phyloP scores from a whole-genome alignment of 1,284 basidiomycete species.

The Papiliotrema flavescens region DNA sequence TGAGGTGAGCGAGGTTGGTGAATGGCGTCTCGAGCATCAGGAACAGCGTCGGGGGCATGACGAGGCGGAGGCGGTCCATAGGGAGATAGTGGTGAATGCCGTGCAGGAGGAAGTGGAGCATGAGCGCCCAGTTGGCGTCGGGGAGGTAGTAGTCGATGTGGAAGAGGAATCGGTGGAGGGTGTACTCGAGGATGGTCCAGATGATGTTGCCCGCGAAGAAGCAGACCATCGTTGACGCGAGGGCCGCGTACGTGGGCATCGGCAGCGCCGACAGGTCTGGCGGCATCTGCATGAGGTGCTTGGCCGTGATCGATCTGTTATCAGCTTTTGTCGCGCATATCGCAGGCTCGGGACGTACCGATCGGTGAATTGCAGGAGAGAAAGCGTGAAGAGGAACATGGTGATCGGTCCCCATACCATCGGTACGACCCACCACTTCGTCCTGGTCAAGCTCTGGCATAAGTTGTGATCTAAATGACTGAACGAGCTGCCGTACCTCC shows the following conservation, averaged over 20 bases:
- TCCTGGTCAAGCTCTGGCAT: conserved; percentile 71
- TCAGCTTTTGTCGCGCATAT: not conserved
- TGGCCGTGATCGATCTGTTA: conserved; percentile 33
- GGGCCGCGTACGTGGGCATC: conserved; percentile 23
- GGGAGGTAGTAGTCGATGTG: conserved; percentile 90
- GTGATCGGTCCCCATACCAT: conserved; percentile 88
- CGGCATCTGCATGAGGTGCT: conserved; percentile 28
- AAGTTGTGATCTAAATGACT: not conserved
- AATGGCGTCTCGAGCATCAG: conserved; percentile 75
- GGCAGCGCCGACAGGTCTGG: conserved; percentile 26
- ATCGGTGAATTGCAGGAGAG: conserved; percentile 72
- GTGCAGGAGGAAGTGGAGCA: conserved; percentile 89
- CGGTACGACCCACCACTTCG: conserved; percentile 93
- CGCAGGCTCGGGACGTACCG: conserved; percentile 19
- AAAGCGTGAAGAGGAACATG: conserved; percentile 72
- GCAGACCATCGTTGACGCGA: conserved; percentile 57
- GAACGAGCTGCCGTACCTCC: conserved; percentile 55
- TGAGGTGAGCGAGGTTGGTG: conserved; percentile 73
- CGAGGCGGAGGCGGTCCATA: conserved; percentile 91
- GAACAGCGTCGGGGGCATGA: conserved; percentile 95
- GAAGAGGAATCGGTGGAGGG: conserved; percentile 96
- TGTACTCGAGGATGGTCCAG: conserved; percentile 95
- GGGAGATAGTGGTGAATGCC: conserved; percentile 97
- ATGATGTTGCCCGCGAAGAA: conserved; percentile 79
- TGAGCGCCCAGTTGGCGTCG: conserved; percentile 73